Conservation (phyloP, 2,329 filamentous ascomycete genomes). For the Lecanicillium sp. region DNA sequence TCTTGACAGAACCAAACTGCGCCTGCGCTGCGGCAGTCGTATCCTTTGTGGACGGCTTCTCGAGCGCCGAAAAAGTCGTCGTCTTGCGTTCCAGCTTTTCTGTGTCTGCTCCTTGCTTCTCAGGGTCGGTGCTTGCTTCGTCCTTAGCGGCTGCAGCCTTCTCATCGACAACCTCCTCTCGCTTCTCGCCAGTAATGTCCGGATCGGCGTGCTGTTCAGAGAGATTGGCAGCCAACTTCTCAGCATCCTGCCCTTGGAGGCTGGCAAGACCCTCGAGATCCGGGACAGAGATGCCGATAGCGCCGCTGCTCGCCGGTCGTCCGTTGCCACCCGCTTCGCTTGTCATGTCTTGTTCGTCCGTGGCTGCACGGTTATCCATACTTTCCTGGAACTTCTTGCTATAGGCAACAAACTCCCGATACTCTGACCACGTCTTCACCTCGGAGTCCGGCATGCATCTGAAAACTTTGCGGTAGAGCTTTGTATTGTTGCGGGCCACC, state of each 20-base stretch:
- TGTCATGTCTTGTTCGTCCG: conserved; percentile 45
- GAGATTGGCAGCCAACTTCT: conserved; percentile 29
- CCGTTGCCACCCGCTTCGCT: conserved; percentile 24
- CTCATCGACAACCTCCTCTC: neutral
- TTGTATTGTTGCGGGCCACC: conserved; percentile 90
- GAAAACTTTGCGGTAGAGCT: conserved; percentile 88
- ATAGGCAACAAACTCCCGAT: conserved; percentile 78
- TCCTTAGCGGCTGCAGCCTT: neutral
- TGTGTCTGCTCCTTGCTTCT: conserved; percentile 27
- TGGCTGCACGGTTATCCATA: conserved; percentile 48
- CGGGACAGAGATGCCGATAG: conserved; percentile 38
- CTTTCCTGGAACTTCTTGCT: conserved; percentile 67
- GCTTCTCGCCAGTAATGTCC: conserved; percentile 16
- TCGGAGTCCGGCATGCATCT: conserved; percentile 95
- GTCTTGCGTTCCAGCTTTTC: conserved; percentile 44
- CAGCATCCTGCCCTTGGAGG: conserved; percentile 24
- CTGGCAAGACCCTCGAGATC: conserved; percentile 34
- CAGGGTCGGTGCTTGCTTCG: conserved; percentile 19
- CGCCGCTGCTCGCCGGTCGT: conserved; percentile 25
- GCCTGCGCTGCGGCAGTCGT: conserved; percentile 26
- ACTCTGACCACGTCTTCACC: conserved; percentile 88
- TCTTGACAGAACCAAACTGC: conserved; percentile 46
- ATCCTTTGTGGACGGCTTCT: conserved; percentile 39
- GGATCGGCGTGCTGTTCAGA: conserved; percentile 28
- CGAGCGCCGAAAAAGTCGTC: conserved; percentile 50